Percentiles rank a stretch among this genome's conserved stretches.
phyloP scores from a whole-genome alignment of 257 asterid genomes.

The Solanum piurae region DNA sequence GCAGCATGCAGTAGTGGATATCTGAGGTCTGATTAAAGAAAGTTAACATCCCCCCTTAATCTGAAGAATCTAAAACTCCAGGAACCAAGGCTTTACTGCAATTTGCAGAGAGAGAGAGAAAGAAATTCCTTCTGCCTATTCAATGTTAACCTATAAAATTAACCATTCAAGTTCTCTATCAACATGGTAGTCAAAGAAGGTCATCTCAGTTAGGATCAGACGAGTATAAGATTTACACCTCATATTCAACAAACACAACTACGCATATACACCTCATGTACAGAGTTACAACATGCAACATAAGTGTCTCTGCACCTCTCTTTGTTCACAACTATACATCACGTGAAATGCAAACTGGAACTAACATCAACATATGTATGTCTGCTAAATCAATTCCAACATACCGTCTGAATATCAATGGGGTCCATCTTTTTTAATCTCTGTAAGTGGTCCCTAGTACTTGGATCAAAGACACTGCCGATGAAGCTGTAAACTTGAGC shows the following conservation, averaged over 20 bases:
- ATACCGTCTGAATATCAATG: conserved; percentile 69
- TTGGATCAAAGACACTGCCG: conserved; percentile 67
- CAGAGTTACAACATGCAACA: neutral
- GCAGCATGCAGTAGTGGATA: neutral
- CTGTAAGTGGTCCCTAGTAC: conserved; percentile 38
- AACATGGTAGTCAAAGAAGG: neutral
- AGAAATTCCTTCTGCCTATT: neutral
- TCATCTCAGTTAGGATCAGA: neutral
- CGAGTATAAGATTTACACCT: neutral
- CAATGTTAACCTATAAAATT: neutral
- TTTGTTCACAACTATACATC: neutral
- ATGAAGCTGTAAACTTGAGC: conserved; percentile 60
- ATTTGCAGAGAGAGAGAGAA: neutral
- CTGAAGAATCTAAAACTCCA: neutral
- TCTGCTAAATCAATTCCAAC: neutral
- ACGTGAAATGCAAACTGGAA: neutral
- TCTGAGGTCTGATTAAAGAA: neutral
- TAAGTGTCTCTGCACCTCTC: neutral
- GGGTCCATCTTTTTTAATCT: conserved; percentile 63
- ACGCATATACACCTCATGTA: neutral
- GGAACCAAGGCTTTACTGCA: neutral
- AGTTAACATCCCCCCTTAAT: neutral
- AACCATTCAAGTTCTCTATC: neutral
- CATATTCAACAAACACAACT: neutral
- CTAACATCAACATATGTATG: neutral